Evolutionary conservation across 2,329 filamentous ascomycete species (phyloP), one percentile per base, ranked within the genome.

Genomic region (Curvularia eragrostidis): DNA sequence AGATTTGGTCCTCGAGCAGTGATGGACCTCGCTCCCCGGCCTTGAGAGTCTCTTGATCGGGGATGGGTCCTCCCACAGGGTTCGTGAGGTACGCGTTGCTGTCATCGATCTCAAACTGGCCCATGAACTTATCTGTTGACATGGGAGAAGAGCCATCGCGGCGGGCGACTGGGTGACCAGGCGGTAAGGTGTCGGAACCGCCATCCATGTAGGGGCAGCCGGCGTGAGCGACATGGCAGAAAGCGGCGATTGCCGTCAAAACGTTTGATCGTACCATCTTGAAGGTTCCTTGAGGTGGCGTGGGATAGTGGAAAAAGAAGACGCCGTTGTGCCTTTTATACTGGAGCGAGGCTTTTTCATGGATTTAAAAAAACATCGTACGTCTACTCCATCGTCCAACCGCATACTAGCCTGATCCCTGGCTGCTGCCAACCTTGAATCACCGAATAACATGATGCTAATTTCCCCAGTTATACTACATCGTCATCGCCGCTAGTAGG

Each of bases 1-100:
- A 44, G 62, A 89, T 87, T 49, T 89, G 90, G 70, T 91, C 89
- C 68, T 91, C 89, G 0, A 92, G 78, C 19, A 91, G 77, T 0
- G 87, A 88, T 1, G 89, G 84, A 1, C 89, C 89, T 43, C 88
- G 81, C 7, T 84, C 81, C 2, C 89, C 89, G n/a, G 84, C 88
- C 66, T 82, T 88, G 36, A 91, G 76, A 66, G 86, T 89, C 61
- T 83, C 80, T 67, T 89, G 87, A 28, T 91, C 89, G 46, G 81
- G 80, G 39, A 91, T 87, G 0, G 88, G 88, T 0, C 85, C 87
- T 10, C 89, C 89, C 23, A 85, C 85, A 69, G 91, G 89, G 26
- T 84, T 85, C 0, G 89, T 91, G 64, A 79, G 51, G 54, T 72
- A 77, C 10, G 57, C 59, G 39, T 76, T 67, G 21, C 63, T 72